Evolutionary conservation across 495 filamentous ascomycete genomes (phyloP), one percentile per base, ranked within the genome.

Genomic region (Aspergillus cavernicola): DNA sequence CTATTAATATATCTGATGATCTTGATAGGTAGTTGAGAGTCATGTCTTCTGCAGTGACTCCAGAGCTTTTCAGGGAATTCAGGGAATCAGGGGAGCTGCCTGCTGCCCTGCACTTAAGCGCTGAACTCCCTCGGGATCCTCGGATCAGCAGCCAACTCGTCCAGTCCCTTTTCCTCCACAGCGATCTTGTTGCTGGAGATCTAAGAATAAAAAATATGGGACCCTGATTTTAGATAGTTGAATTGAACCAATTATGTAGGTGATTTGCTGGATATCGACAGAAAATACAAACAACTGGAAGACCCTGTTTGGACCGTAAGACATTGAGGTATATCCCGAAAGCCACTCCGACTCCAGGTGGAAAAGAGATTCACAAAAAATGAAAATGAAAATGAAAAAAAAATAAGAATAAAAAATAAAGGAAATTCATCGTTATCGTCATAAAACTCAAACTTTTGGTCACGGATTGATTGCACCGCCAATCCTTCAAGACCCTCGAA

Each of bases 381-480:
- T 6, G 20, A 7, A 24, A 37, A n/a, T n/a, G n/a, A 39, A 39
- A 26, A 15, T 6, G 20, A 15, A 28, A 40, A 18, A 38, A 6
- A 50, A 16, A 18, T 16, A 31, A n/a, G n/a, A n/a, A n/a, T n/a
- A n/a, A n/a, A n/a, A n/a, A n/a, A n/a, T n/a, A n/a, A 55, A 49
- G 23, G 44, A 47, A 23, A 47, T 43, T 46, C 43, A 50, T 50
- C 35, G 23, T 15, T 38, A 35, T 55, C 56, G 26, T 53, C 50
- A 58, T 53, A 39, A 50, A 50, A 48, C 45, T 44, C 54, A 49
- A 58, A 53, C 56, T 53, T 58, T 53, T 50, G 56, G 50, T 43
- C 56, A 38, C 53, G 55, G 22, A 26, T 50, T 18, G 22, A 44
- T 13, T 43, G 29, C 24, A 42, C 42, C 33, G 23, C 50, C 18